Evolutionary conservation across 257 asterid species (phyloP), one percentile per base, ranked within the genome.

Genomic region (Cinchona pubescens): DNA sequence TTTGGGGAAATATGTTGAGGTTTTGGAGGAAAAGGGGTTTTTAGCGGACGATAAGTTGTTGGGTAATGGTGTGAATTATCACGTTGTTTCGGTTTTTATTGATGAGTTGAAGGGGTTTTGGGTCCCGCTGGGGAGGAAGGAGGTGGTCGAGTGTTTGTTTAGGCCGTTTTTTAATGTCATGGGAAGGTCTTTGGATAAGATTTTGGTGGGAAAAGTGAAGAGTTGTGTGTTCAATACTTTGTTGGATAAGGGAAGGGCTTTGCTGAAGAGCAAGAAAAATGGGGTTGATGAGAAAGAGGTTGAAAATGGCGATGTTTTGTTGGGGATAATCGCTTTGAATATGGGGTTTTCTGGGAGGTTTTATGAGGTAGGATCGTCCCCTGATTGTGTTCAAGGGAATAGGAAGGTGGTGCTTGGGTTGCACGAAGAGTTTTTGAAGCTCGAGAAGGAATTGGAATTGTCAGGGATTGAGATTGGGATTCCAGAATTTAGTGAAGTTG

Each of bases 31-130:
- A 0, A 86, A 86, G 72, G 96, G 86, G 40, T 84, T 95, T 56
- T 69, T 91, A 42, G 92, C 96, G 3, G 90, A 84, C 63, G 98
- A 95, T 84, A 85, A 87, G 78, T 63, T 86, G 83, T 75, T 69
- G 85, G 99, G 98, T 27, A 88, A 87, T 73, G 98, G 99, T 76
- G 99, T 95, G 72, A 84, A 83, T 85, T 95, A 95, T 84, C 99
- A 95, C 15, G 61, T 95, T 68, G 96, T 66, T 46, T 88, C 96
- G 23, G 96, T 95, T 76, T 95, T 90, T 81, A 49, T 91, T 79
- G 96, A 95, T 71, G 99, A 95, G 89, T 74, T 95, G 82, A 84
- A 75, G 75, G 92, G 87, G 35, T 87, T 88, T 34, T 82, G 71
- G 70, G 84, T 91, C 78, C 96, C 96, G 11, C 80, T 88, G 53